Percentiles rank a stretch among this genome's conserved stretches.
Evolutionary conservation across 495 filamentous ascomycete species (phyloP).

Genomic region (Xylaria scruposa): DNA sequence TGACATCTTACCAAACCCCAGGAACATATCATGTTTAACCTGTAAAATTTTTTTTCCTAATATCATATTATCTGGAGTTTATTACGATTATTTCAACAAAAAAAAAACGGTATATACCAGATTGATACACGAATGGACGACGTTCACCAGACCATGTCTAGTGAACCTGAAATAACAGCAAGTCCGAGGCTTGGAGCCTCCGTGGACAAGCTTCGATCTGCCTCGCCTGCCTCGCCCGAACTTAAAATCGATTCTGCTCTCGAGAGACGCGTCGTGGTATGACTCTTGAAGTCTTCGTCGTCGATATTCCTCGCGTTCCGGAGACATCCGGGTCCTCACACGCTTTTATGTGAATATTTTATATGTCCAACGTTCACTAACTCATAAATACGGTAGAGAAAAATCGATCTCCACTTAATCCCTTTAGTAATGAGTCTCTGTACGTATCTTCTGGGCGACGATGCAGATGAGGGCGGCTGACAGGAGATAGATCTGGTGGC

Average conservation of each 20-base stretch:
- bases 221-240: neutral
- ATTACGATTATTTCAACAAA: neutral
- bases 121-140: no score
- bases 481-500: slow-evolving; percentile 62
- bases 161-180: neutral
- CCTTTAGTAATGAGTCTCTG: slow-evolving; percentile 61
- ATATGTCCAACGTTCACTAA: neutral
- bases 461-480: neutral
- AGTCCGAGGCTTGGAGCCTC: neutral
- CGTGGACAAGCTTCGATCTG: slow-evolving; percentile 6
- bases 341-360: neutral
- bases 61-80: neutral
- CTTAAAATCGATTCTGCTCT: slow-evolving; percentile 18
- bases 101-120: neutral
- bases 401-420: slow-evolving; percentile 61
- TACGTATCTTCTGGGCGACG: slow-evolving; percentile 38
- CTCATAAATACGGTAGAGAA: slow-evolving; percentile 42
- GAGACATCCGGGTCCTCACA: neutral
- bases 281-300: neutral
- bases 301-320: neutral
- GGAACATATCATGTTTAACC: neutral
- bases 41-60: neutral
- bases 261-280: slow-evolving; percentile 26
- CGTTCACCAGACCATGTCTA: neutral
- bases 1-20: neutral